phyloP scores from a whole-genome alignment of 495 filamentous ascomycete species.

The Tricharina praecox region DNA sequence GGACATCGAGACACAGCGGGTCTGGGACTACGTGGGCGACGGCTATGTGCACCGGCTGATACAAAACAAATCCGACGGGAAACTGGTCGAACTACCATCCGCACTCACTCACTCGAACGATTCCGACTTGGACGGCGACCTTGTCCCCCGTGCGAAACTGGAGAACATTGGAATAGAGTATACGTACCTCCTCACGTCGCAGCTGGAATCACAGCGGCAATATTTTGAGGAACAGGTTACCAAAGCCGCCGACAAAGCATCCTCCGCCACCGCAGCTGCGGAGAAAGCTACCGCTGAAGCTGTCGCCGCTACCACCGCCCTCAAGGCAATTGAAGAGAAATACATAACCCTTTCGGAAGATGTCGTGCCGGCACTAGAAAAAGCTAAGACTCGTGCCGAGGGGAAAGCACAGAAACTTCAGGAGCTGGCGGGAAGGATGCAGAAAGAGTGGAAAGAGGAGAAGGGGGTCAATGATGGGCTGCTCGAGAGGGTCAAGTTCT shows the following conservation, averaged over 20 bases:
- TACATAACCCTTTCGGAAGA: constrained; percentile 40
- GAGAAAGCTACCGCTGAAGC: constrained; percentile 43
- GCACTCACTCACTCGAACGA: constrained; percentile 18
- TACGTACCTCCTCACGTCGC: constrained; percentile 75
- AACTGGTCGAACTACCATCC: constrained; percentile 67
- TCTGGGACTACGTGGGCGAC: constrained; percentile 95
- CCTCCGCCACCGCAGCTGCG: constrained; percentile 49
- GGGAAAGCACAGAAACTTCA: constrained; percentile 52
- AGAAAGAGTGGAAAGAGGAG: constrained; percentile 70
- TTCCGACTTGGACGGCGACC: constrained; percentile 38
- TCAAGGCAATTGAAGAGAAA: constrained; percentile 39
- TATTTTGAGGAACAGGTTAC: constrained; percentile 92
- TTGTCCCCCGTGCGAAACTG: constrained; percentile 75
- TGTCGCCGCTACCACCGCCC: constrained; percentile 32
- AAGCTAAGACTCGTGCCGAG: constrained; percentile 49
- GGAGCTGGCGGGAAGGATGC: constrained; percentile 55
- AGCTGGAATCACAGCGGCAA: constrained; percentile 76
- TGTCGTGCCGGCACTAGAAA: constrained; percentile 48
- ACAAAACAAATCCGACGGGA: constrained; percentile 75
- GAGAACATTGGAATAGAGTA: constrained; percentile 89
- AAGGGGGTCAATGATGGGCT: constrained; percentile 65
- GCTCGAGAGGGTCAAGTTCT: constrained; percentile 54
- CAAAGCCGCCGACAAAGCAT: constrained; percentile 81
- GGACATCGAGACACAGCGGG: constrained; percentile 78
- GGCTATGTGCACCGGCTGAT: constrained; percentile 92